A percentile compares a stretch with the other conserved stretches of the same genome.
These are phyloP conservation scores for Blastobotrys americana DNA, from an alignment of 805 yeast genomes.

Conservation along the genomic window DNA sequence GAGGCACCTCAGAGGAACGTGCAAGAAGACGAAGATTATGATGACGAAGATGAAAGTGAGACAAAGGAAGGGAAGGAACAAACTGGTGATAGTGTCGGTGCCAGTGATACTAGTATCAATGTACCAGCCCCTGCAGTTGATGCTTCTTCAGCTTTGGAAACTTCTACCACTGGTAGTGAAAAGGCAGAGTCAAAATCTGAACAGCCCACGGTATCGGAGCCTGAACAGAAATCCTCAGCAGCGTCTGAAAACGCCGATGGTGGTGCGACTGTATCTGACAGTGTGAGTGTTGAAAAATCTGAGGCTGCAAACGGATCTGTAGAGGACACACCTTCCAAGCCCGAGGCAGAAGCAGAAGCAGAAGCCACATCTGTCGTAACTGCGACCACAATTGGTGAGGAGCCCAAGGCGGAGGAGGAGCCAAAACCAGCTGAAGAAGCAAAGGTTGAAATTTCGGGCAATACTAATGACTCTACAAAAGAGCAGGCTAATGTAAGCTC, in stretches of 20 bases:
- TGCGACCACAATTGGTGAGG: neutral
- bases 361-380: neutral
- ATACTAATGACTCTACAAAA: neutral
- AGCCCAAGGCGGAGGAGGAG: neutral
- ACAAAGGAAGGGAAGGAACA: constrained; percentile 1
- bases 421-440: too few species aligned
- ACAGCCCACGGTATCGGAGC: too few species aligned
- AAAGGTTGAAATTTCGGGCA: too few species aligned
- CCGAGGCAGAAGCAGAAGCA: neutral
- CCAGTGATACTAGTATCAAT: neutral
- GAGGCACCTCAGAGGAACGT: constrained; percentile 33
- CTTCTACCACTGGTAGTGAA: too few species aligned
- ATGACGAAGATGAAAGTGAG: constrained; percentile 27
- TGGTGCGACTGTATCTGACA: too few species aligned
- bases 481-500: too few species aligned
- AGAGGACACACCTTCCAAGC: constrained; percentile 4
- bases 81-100: too few species aligned
- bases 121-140: neutral
- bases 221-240: too few species aligned
- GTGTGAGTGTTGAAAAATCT: too few species aligned
- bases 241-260: too few species aligned
- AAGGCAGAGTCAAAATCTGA: too few species aligned
- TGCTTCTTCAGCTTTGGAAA: neutral
- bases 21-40: constrained; percentile 42
- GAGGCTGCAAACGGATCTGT: constrained; percentile 1